Percentiles rank a stretch among this genome's conserved stretches.
Conservation (phyloP, 176 grass and related monocot species). For the Avena atlantica region DNA sequence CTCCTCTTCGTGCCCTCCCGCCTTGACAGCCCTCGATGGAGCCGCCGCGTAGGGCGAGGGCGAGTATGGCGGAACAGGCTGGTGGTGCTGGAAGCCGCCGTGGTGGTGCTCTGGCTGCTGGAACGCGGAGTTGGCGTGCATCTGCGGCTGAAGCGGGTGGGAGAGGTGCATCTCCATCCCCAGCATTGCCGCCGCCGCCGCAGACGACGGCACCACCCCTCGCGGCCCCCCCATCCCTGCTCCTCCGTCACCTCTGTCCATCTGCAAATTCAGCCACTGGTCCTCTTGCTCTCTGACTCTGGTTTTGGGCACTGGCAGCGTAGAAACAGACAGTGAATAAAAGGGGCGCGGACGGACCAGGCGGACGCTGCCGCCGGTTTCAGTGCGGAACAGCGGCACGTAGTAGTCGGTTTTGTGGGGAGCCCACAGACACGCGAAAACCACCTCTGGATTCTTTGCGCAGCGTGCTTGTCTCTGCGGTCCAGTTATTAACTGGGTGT, state of each 20-base stretch:
- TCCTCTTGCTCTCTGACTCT: background rate
- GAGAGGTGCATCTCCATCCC: constrained; percentile 48
- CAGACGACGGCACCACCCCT: constrained; percentile 10
- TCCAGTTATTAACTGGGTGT: fast-evolving
- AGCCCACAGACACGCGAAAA: constrained; percentile 44
- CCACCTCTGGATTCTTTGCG: constrained; percentile 47
- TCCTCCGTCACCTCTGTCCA: constrained; percentile 52
- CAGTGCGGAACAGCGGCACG: constrained; percentile 23
- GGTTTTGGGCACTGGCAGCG: background rate
- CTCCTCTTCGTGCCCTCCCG: constrained; percentile 44
- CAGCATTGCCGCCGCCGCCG: constrained; percentile 23
- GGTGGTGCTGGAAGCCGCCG: constrained; percentile 11
- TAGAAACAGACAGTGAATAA: background rate
- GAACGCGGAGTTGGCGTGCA: background rate
- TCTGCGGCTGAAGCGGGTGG: constrained; percentile 9
- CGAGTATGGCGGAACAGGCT: constrained; percentile 28
- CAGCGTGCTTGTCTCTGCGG: too few species aligned
- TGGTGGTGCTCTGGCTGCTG: constrained; percentile 26
- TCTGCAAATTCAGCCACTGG: constrained; percentile 16
- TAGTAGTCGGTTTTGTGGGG: constrained; percentile 45
- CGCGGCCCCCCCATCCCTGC: constrained; percentile 25
- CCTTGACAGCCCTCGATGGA: constrained; percentile 28
- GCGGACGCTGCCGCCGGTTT: constrained; percentile 46
- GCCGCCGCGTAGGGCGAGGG: constrained; percentile 40
- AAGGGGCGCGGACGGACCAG: constrained; percentile 5